Evolutionary conservation across 169 alveolate species (phyloP).

Genomic region (Cryptosporidium sp.): DNA sequence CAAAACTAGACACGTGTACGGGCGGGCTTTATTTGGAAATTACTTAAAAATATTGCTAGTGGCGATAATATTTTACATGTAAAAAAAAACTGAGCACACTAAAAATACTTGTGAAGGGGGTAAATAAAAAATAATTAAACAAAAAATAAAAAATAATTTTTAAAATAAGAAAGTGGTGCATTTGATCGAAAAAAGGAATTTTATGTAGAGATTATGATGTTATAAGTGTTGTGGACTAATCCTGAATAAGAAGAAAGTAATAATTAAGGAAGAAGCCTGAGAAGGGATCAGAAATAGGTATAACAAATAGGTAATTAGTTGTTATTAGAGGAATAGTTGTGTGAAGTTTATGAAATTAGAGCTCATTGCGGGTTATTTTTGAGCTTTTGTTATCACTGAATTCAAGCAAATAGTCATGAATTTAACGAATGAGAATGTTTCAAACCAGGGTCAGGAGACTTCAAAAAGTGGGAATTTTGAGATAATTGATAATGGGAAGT

Average conservation of each 20-base stretch:
- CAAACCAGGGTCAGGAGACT: neutral
- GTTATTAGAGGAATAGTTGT: neutral
- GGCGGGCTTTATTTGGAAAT: conserved; percentile 74
- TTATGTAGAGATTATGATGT: neutral
- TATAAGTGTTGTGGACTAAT: neutral
- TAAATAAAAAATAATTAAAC: neutral
- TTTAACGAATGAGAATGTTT: neutral
- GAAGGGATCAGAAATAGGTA: neutral
- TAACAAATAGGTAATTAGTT: neutral
- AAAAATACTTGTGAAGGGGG: neutral
- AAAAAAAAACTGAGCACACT: conserved; percentile 14
- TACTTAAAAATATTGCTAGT: conserved; percentile 2
- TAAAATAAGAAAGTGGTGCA: neutral
- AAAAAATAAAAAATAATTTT: neutral
- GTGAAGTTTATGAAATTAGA: neutral
- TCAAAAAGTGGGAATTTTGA: neutral
- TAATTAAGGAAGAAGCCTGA: neutral
- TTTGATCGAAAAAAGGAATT: neutral
- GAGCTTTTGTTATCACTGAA: neutral
- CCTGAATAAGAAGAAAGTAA: neutral
- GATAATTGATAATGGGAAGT: neutral
- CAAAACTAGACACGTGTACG: conserved; percentile 18
- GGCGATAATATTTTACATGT: conserved; percentile 44
- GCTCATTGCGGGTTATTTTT: neutral
- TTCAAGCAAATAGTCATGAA: neutral